phyloP scores from a whole-genome alignment of 2,329 filamentous ascomycete species.

The Aspergillus pseudoviridinutans region DNA sequence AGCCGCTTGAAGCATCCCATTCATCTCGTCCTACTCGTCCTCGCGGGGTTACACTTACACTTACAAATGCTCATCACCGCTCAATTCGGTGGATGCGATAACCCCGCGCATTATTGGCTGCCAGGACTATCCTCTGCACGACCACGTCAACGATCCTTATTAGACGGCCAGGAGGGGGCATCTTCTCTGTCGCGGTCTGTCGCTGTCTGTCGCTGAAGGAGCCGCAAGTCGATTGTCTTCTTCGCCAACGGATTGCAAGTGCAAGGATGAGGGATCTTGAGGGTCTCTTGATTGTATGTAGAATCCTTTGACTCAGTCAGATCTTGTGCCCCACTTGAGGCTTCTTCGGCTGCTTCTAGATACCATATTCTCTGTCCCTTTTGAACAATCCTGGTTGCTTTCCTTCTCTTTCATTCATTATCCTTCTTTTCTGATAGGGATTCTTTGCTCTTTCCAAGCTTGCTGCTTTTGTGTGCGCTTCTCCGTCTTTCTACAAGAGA shows the following conservation, averaged over 20 bases:
- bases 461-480: not conserved
- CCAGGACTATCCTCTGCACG: conserved; percentile 14
- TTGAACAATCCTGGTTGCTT: not conserved
- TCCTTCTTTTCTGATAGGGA: conserved; percentile 1
- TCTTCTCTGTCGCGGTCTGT: conserved; percentile 8
- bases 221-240: conserved; percentile 8
- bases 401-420: not conserved
- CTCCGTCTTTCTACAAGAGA: not conserved
- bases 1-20: not conserved
- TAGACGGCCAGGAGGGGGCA: conserved; percentile 5
- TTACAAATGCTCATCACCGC: conserved; percentile 7
- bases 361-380: not conserved
- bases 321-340: conserved; percentile 15
- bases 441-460: not conserved
- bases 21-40: not conserved
- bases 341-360: conserved; percentile 5
- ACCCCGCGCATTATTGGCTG: conserved; percentile 20
- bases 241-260: not conserved
- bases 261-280: not conserved
- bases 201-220: conserved; percentile 12
- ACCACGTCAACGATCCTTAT: conserved; percentile 26
- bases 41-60: conserved; percentile 11
- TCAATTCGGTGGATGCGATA: conserved; percentile 11
- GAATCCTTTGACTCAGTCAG: conserved; percentile 1
- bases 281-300: not conserved